phyloP scores from a whole-genome alignment of 2,329 filamentous ascomycete genomes.

The Talaromyces atroroseus region DNA sequence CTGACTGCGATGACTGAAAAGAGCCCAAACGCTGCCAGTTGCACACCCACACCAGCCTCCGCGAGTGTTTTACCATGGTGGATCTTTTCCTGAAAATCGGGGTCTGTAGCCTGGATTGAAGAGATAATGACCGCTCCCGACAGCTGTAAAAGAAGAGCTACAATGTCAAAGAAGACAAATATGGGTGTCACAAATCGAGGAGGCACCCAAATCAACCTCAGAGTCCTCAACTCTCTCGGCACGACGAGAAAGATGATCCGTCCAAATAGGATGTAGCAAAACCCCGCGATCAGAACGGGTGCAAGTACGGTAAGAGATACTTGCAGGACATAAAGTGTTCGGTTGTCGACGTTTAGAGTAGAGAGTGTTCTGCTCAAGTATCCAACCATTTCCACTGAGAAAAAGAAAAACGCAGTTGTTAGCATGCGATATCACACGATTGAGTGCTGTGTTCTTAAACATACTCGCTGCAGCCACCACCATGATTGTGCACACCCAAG shows the following conservation, averaged over 20 bases:
- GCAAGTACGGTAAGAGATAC: constrained; percentile 36
- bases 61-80: constrained; percentile 36
- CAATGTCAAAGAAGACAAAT: constrained; percentile 39
- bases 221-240: constrained; percentile 27
- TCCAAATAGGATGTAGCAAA: constrained; percentile 37
- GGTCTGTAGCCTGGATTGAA: constrained; percentile 20
- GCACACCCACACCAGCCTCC: constrained; percentile 37
- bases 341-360: constrained; percentile 19
- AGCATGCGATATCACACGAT: not conserved
- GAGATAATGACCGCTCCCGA: constrained; percentile 38
- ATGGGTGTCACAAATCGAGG: constrained; percentile 33
- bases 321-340: constrained; percentile 30
- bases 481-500: constrained; percentile 31
- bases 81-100: constrained; percentile 23
- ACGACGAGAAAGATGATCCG: constrained; percentile 38
- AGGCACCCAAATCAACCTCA: constrained; percentile 33
- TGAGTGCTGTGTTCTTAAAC: constrained; percentile 5
- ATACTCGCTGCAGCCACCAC: constrained; percentile 27
- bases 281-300: constrained; percentile 37
- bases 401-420: not conserved
- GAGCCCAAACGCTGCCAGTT: constrained; percentile 44
- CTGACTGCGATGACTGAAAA: constrained; percentile 43
- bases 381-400: constrained; percentile 35
- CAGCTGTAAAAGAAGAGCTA: constrained; percentile 36
- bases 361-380: constrained; percentile 31